These are phyloP conservation scores for Clitopilus passeckerianus DNA, from an alignment of 768 basidiomycete genomes.

Conservation along the genomic window DNA sequence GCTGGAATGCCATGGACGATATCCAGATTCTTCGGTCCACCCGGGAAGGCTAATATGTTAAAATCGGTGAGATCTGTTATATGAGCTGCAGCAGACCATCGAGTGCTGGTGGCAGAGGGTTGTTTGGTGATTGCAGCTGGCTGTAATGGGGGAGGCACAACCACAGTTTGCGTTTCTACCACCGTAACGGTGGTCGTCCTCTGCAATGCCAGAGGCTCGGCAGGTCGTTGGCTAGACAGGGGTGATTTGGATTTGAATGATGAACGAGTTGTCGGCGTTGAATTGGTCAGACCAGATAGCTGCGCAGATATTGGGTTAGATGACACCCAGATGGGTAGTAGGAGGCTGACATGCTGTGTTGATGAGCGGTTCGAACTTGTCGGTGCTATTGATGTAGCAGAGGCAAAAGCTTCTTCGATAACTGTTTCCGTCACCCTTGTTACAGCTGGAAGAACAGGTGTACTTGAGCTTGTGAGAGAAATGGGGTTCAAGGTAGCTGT, in stretches of 20 bases:
- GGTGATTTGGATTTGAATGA: background rate
- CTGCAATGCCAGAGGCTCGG: background rate
- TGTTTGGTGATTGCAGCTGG: slow-evolving; percentile 5
- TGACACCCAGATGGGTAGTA: too few relatives aligned
- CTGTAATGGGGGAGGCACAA: background rate
- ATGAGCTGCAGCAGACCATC: slow-evolving; percentile 48
- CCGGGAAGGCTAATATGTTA: slow-evolving; percentile 52
- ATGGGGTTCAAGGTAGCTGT: too few relatives aligned
- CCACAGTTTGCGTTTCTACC: background rate
- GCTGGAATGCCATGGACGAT: slow-evolving; percentile 47
- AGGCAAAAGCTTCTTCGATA: background rate
- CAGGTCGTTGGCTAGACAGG: background rate
- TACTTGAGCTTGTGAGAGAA: background rate
- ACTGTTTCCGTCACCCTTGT: background rate
- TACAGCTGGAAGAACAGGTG: background rate
- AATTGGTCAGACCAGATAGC: too few relatives aligned
- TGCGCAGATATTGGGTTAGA: too few relatives aligned
- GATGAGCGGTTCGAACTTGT: background rate
- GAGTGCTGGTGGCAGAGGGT: slow-evolving; percentile 10
- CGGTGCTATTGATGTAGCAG: background rate
- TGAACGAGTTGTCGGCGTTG: background rate
- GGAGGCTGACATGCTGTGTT: background rate
- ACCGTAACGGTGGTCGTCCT: background rate
- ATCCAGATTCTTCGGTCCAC: slow-evolving; percentile 48
- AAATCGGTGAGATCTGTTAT: slow-evolving; percentile 60